Percentiles rank a stretch among this genome's conserved stretches.
phyloP scores from a whole-genome alignment of 2,329 filamentous ascomycete species.

The Zasmidium cellare region DNA sequence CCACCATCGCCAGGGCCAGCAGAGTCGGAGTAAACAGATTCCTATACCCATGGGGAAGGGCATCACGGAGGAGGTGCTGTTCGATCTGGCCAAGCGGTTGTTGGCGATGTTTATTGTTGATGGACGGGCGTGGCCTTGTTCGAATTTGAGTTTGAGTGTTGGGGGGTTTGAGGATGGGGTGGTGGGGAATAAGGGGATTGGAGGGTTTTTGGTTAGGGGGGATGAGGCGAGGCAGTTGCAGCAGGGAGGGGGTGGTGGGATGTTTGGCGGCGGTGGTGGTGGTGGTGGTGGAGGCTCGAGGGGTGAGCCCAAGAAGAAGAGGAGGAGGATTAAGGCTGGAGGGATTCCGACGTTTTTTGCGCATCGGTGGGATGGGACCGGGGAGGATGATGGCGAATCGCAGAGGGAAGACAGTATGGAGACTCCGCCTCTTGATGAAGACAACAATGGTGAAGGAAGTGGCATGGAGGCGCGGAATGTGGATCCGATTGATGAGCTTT shows the following conservation, averaged over 20 bases:
- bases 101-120: constrained; percentile 76
- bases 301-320: constrained; percentile 36
- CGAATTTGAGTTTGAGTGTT: constrained; percentile 85
- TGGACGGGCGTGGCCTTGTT: constrained; percentile 82
- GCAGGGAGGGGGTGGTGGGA: too few species aligned
- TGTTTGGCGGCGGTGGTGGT: too few species aligned
- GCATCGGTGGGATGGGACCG: constrained; percentile 20
- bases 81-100: constrained; percentile 73
- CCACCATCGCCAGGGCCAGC: constrained; percentile 73
- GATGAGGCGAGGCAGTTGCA: constrained; percentile 55
- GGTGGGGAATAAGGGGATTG: constrained; percentile 81
- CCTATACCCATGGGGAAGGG: constrained; percentile 75
- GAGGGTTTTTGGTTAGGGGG: constrained; percentile 74
- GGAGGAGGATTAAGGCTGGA: constrained; percentile 35
- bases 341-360: constrained; percentile 40
- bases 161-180: constrained; percentile 90
- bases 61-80: constrained; percentile 71
- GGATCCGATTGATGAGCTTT: constrained; percentile 5
- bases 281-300: constrained; percentile 10
- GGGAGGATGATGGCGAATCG: constrained; percentile 22
- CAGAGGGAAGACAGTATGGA: constrained; percentile 10
- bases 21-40: constrained; percentile 71
- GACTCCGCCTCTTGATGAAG: not conserved
- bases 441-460: constrained; percentile 1
- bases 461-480: not conserved